Evolutionary conservation across 2,329 filamentous ascomycete genomes (phyloP), one percentile per base, ranked within the genome.

Genomic region (Pyrenochaeta sp.): DNA sequence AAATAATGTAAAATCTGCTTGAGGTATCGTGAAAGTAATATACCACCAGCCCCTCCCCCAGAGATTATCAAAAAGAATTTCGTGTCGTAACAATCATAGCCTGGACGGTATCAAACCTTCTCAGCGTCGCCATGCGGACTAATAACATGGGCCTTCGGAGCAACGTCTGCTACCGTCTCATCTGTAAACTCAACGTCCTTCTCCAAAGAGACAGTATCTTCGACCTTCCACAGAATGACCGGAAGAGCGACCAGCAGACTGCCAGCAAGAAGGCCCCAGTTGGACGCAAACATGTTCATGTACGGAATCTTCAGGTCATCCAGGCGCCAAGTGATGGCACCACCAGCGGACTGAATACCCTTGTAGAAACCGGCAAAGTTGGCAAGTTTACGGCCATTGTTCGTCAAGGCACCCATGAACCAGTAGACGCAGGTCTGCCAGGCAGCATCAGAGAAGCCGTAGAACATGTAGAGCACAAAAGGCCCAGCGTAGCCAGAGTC

Each of bases 361-460:
- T 95, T 95, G 84, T 95, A 95, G 81, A 90, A 93, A 58, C 91
- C 93, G 36, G 92, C 90, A 69, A 94, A 90, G 81, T 97, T 97
- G 79, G 94, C 93, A 23, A 94, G 85, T 76, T 92, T 94, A 75
- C 93, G 91, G 56, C 90, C 87, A 60, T 94, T 96, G 85, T 98
- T 98, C 72, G 91, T 93, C 37, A 97, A 83, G 7, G 93, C 86
- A 45, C 94, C 94, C 90, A 98, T 97, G 80, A 90, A 93, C 93
- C 93, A 97, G 82, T 98, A 97, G 44, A 93, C 88, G 68, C 83
- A 87, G 0, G 92, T 94, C 80, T 98, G 94, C 89, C 92, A 97
- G 49, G 88, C 85, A 37, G 93, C 91, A 73, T 97, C 94, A 66
- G 88, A 95, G 76, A 95, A 89, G 35, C 92, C 92, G 73, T 95